Evolutionary conservation across 1,139 yeast genomes (phyloP), one percentile per base, ranked within the genome.

Genomic region (Taphrina deformans): DNA sequence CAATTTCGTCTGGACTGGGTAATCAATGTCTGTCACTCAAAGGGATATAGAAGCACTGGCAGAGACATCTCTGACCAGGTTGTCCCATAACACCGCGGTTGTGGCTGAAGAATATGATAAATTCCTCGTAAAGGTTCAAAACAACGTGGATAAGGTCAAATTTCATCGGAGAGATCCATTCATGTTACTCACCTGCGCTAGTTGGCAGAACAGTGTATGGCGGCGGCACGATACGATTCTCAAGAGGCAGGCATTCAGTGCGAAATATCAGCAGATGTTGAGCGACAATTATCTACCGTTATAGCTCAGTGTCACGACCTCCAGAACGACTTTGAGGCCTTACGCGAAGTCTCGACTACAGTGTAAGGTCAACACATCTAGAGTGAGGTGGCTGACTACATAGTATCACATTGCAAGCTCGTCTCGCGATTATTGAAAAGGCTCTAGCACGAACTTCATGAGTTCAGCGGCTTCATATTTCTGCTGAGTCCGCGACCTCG

Each of bases 121-220:
- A 10, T 59, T 59, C 31, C 40, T 59, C 27, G n/a, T 6, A 4
- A 24, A 38, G 4, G 16, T 59, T 12, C 46, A 41, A 16, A n/a
- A 50, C 14, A 38, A 40, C 3, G 50, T 50, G 7, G 65, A 61
- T 14, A 44, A 38, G 24, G 59, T 52, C 24, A 27, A 46, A 21
- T 10, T 10, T 12, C 2, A n/a, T 12, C 18, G 18, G 10, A 33
- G 23, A 14, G 29, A 4, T 23, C 2, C 21, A 18, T 12, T 10
- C 12, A 16, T 12, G 33, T 24, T 16, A 14, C n/a, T n/a, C 9
- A 40, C 18, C 10, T 6, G 10, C 14, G 6, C 6, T 23, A 61
- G 65, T 44, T 61, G 21, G 58, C 65, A 5, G 59, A 52, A 1
- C 65, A 52, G 35, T 51, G 59, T 21, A 18, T 50, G 29, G 33